Percentiles rank a stretch among this genome's conserved stretches.
phyloP scores from a whole-genome alignment of 2,329 filamentous ascomycete genomes.

The Claviceps spartinae region DNA sequence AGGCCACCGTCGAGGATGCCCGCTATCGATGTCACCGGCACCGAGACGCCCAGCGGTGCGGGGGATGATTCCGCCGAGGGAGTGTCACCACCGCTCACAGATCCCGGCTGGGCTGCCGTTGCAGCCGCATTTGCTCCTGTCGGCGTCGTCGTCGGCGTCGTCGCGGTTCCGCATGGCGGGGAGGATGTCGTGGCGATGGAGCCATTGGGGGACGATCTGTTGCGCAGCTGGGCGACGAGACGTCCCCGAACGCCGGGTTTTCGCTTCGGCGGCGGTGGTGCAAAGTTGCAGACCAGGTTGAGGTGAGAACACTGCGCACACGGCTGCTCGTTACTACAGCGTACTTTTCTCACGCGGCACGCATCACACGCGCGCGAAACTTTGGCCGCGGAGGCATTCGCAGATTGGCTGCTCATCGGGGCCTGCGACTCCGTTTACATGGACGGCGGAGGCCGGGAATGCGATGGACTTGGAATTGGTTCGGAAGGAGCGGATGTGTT shows the following conservation, averaged over 20 bases:
- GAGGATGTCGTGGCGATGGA: constrained; percentile 1
- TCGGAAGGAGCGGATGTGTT: neutral
- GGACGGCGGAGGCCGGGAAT: neutral
- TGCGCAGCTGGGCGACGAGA: constrained; percentile 22
- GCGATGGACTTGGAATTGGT: neutral
- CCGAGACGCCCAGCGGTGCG: neutral
- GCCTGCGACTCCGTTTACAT: neutral
- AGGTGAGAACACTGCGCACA: constrained; percentile 24
- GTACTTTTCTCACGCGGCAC: constrained; percentile 25
- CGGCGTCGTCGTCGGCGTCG: too few relatives aligned
- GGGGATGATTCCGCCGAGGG: constrained; percentile 8
- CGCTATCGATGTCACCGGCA: constrained; percentile 13
- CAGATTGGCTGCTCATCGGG: constrained; percentile 7
- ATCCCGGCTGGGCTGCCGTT: neutral
- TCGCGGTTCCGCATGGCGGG: neutral
- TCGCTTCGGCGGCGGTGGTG: constrained; percentile 18
- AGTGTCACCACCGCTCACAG: constrained; percentile 2
- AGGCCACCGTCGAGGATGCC: constrained; percentile 12
- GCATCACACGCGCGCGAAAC: constrained; percentile 22
- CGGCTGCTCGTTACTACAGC: constrained; percentile 20
- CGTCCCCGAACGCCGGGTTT: constrained; percentile 21
- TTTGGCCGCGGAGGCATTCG: constrained; percentile 5
- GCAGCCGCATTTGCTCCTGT: too few relatives aligned
- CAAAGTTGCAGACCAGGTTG: constrained; percentile 21
- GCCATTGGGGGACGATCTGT: constrained; percentile 8